These are phyloP conservation scores for Aspergillus campestris DNA, from an alignment of 495 filamentous ascomycete genomes.

Conservation along the genomic window DNA sequence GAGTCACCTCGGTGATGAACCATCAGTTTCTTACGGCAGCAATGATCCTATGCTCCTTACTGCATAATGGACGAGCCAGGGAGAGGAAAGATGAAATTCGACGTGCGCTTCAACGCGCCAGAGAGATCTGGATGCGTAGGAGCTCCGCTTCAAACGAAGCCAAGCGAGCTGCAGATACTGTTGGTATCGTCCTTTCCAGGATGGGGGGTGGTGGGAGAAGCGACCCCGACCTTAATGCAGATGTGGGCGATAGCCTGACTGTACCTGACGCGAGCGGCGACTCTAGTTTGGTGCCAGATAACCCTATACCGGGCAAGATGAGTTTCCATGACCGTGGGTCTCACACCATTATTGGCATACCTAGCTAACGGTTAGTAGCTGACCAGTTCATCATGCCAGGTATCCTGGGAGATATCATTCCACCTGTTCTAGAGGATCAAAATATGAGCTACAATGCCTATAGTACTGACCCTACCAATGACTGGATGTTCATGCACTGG, in stretches of 20 bases:
- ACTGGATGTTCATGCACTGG: background rate
- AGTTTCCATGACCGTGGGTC: conserved; percentile 2
- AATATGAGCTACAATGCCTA: background rate
- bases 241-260: background rate
- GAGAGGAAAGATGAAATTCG: conserved; percentile 11
- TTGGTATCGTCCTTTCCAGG: conserved; percentile 12
- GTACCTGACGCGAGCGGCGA: background rate
- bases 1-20: conserved; percentile 15
- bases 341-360: background rate
- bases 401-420: background rate
- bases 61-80: conserved; percentile 13
- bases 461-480: background rate
- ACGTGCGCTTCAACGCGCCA: conserved; percentile 12
- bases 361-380: background rate
- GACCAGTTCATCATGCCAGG: conserved; percentile 3
- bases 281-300: background rate
- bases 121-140: conserved; percentile 17
- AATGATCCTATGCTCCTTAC: conserved; percentile 44
- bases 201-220: background rate
- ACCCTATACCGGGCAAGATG: background rate
- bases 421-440: background rate
- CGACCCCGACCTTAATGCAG: background rate
- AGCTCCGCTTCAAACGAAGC: conserved; percentile 17
- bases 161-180: conserved; percentile 14
- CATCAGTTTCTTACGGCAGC: conserved; percentile 32